A percentile compares a stretch with the other conserved stretches of the same genome.
Conservation (phyloP, 208 protist genomes). For the Crithidia expoeki region DNA sequence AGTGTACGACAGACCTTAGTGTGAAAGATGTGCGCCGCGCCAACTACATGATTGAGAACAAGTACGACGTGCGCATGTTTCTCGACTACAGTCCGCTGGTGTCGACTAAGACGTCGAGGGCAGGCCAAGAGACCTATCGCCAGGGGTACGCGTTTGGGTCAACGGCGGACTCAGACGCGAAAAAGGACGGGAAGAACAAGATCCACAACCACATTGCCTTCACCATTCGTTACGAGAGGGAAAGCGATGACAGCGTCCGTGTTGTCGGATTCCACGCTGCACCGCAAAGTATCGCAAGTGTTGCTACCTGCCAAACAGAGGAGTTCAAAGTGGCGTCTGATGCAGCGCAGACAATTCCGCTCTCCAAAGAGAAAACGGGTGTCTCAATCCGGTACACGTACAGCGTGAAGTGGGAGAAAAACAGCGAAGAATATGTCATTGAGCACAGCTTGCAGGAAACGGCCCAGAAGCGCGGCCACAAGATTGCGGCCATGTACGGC, state of each 20-base stretch:
- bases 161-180: too few relatives aligned
- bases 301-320: neutral
- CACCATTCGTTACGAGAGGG: conserved; percentile 41
- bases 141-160: conserved; percentile 50
- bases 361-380: neutral
- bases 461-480: conserved; percentile 22
- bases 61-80: conserved; percentile 68
- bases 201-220: conserved; percentile 81
- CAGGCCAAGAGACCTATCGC: neutral
- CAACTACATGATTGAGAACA: conserved; percentile 46
- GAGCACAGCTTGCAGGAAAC: conserved; percentile 1
- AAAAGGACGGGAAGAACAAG: neutral
- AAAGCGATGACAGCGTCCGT: conserved; percentile 1
- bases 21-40: conserved; percentile 29
- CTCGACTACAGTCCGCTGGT: conserved; percentile 71
- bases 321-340: neutral
- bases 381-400: conserved; percentile 26
- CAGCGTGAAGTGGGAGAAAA: conserved; percentile 34
- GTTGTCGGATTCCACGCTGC: conserved; percentile 66
- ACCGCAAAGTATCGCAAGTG: conserved; percentile 22
- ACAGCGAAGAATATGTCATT: conserved; percentile 2
- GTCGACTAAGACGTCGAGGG: neutral
- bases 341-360: neutral
- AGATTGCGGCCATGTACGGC: conserved; percentile 28
- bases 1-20: conserved; percentile 40